Evolutionary conservation across 1,139 yeast species (phyloP), one percentile per base, ranked within the genome.

Genomic region (Candida pseudoviswanathii): DNA sequence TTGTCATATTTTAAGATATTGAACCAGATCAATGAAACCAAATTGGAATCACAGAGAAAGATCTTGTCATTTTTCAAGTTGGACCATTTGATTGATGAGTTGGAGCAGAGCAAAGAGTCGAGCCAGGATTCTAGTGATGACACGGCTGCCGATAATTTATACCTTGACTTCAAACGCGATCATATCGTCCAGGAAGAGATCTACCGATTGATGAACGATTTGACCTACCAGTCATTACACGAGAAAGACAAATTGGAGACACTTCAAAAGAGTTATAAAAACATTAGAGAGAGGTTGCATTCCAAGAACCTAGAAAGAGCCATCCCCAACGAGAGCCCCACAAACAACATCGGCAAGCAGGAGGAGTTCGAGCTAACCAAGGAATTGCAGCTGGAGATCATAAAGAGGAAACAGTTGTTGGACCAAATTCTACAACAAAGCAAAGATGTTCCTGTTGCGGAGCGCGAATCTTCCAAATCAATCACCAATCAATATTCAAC

Each of bases 181-280:
- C 62, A 61, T 46, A 61, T 75, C 7, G 64, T 76, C 16, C 81
- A 76, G 53, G 80, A 74, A 41, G 81, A 76, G 54, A 72, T 76
- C 25, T 63, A 65, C 49, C 58, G 80, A 31, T 61, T 76, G 41
- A 58, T 68, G 30, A 75, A 75, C 51, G 81, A 76, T 55, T 62
- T 75, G 49, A 63, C 72, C 10, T 76, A 65, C 51, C 80, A 72
- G 55, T 59, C 60, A 16, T 58, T 75, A 41, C 71, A 68, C 45
- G 63, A 67, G 49, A 61, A 60, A 50, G 72, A 74, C 33, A 75
- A 73, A 45, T 58, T 71, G 24, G 61, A 58, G 3, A 52, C 53
- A 36, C 56, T 58, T 11, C 44, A 62, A 27, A 16, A 42, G 7
- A 55, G 58, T 29, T 70, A 60, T 51, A 55, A 56, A 24, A 44